phyloP scores from a whole-genome alignment of 1,139 yeast genomes.

The Arxiozyma bovina region DNA sequence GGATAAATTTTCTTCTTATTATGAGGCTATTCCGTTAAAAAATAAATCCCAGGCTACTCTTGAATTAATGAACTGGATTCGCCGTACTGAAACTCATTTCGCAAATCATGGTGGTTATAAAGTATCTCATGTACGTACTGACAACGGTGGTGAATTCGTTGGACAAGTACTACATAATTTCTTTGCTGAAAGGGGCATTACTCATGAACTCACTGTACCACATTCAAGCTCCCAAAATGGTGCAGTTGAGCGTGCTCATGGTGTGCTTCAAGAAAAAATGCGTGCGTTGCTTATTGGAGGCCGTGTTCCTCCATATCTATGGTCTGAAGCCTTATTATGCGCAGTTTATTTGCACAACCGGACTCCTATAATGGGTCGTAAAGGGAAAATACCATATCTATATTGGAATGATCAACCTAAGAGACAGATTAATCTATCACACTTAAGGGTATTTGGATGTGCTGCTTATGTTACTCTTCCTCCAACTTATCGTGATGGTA shows the following conservation, averaged over 20 bases:
- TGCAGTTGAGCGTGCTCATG: slow-evolving; percentile 10
- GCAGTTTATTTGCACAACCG: neutral
- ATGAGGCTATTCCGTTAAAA: too few relatives aligned
- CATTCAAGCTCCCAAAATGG: slow-evolving; percentile 11
- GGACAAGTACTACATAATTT: slow-evolving; percentile 1
- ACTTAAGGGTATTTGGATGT: slow-evolving; percentile 8
- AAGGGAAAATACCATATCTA: too few relatives aligned
- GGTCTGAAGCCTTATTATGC: too few relatives aligned
- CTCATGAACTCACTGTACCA: slow-evolving; percentile 11
- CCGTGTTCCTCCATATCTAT: too few relatives aligned
- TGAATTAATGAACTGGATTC: slow-evolving; percentile 6
- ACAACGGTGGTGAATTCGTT: too few relatives aligned
- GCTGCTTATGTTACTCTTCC: slow-evolving; percentile 7
- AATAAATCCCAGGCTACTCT: slow-evolving; percentile 4
- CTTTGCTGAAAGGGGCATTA: slow-evolving; percentile 3
- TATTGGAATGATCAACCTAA: too few relatives aligned
- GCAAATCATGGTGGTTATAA: too few relatives aligned
- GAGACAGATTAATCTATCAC: neutral
- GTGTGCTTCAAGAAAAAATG: slow-evolving; percentile 4
- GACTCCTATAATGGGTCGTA: slow-evolving; percentile 1
- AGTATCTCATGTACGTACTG: slow-evolving; percentile 6
- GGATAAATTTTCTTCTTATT: too few relatives aligned
- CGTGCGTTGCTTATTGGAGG: too few relatives aligned
- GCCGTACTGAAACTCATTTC: too few relatives aligned
- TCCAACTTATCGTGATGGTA: slow-evolving; percentile 5